Evolutionary conservation across 305 asterid genomes (phyloP).

Genomic region (Striga hermonthica): DNA sequence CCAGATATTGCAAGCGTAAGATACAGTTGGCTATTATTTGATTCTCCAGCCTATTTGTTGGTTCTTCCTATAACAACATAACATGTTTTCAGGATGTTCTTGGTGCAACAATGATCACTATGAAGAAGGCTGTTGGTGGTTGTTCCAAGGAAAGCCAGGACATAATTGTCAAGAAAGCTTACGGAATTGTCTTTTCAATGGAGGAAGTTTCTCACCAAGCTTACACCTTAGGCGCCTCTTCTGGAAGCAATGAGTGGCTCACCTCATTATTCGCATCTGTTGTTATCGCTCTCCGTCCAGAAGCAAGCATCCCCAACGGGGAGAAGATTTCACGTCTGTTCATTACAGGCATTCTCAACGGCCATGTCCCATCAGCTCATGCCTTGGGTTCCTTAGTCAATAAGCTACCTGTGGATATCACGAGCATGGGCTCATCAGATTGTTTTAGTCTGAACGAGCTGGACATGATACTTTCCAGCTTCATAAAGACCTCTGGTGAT

Average conservation of each 20-base stretch:
- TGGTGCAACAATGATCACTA: slow-evolving; percentile 58
- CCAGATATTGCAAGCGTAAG: slow-evolving; percentile 45
- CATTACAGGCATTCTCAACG: slow-evolving; percentile 49
- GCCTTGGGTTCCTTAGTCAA: slow-evolving; percentile 92
- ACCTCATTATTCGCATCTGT: slow-evolving; percentile 74
- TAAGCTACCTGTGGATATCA: slow-evolving; percentile 63
- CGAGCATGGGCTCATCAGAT: slow-evolving; percentile 35
- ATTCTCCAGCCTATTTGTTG: slow-evolving; percentile 22
- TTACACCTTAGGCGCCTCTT: slow-evolving; percentile 33
- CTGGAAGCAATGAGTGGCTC: slow-evolving; percentile 56
- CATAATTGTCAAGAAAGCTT: slow-evolving; percentile 54
- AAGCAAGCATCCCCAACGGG: slow-evolving; percentile 56
- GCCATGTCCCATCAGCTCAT: slow-evolving; percentile 87
- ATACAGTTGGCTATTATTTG: slow-evolving; percentile 19
- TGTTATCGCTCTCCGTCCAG: slow-evolving; percentile 70
- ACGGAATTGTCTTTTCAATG: slow-evolving; percentile 44
- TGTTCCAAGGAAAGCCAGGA: slow-evolving; percentile 70
- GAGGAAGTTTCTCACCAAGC: slow-evolving; percentile 39
- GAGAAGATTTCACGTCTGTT: slow-evolving; percentile 58
- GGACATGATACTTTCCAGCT: slow-evolving; percentile 47
- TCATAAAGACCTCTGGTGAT: slow-evolving; percentile 43
- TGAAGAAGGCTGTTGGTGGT: slow-evolving; percentile 71
- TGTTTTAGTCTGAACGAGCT: slow-evolving; percentile 52
- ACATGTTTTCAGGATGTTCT: slow-evolving; percentile 59
- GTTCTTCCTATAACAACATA: slow-evolving; percentile 26